Percentiles rank a stretch among this genome's conserved stretches.
Evolutionary conservation across 257 asterid species (phyloP).

Genomic region (Ajuga chamaepitys): DNA sequence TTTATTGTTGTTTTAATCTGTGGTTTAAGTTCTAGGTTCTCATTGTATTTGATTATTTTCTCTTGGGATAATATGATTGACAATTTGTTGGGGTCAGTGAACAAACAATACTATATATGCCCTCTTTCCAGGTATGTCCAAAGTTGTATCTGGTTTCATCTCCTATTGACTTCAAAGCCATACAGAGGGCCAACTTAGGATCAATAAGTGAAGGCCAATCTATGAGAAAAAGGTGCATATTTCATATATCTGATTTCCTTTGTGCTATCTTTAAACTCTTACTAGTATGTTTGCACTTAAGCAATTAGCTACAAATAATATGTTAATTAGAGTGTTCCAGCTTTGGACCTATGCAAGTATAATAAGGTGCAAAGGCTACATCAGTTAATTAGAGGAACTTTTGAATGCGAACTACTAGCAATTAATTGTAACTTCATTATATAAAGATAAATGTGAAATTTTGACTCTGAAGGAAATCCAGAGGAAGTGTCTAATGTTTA

Average conservation of each 20-base stretch:
- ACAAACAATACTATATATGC: slow-evolving; percentile 67
- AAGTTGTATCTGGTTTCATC: slow-evolving; percentile 46
- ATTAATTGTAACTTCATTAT: too few species aligned
- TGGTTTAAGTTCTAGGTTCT: too few species aligned
- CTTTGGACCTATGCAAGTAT: neutral
- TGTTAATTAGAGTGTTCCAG: neutral
- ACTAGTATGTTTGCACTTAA: neutral
- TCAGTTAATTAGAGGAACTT: neutral
- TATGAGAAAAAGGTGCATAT: slow-evolving; percentile 6
- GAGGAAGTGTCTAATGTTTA: too few species aligned
- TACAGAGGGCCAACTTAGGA: slow-evolving; percentile 69
- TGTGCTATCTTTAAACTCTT: slow-evolving; percentile 7
- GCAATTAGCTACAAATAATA: slow-evolving; percentile 14
- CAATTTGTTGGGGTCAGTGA: slow-evolving; percentile 64
- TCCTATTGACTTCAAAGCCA: slow-evolving; percentile 57
- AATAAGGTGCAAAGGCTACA: neutral
- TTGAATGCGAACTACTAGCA: neutral
- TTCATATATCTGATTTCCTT: neutral
- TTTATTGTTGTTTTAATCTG: too few species aligned
- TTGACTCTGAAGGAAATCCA: too few species aligned
- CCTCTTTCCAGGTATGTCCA: slow-evolving; percentile 61
- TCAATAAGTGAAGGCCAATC: slow-evolving; percentile 74
- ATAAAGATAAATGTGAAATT: too few species aligned
- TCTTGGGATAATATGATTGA: slow-evolving; percentile 51
- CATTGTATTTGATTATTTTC: too few species aligned